Percentiles rank a stretch among this genome's conserved stretches.
Evolutionary conservation across 2,329 filamentous ascomycete genomes (phyloP).

Genomic region (Aspergillus sp.): DNA sequence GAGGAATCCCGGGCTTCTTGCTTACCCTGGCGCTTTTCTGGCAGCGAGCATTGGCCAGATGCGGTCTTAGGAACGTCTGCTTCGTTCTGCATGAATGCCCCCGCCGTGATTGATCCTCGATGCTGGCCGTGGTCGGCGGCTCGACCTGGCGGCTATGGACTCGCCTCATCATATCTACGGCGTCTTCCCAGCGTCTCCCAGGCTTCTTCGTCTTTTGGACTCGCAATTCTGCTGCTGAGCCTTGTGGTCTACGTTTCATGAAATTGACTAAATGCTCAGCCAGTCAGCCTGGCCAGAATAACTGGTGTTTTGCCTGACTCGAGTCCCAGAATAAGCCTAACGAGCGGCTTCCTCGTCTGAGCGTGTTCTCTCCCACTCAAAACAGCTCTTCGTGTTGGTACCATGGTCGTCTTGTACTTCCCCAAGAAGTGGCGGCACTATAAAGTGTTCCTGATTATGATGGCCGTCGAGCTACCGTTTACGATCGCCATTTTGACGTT

Average conservation of each 20-base stretch:
- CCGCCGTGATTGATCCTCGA: too few relatives aligned
- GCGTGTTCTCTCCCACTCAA: too few relatives aligned
- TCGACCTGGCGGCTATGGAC: slow-evolving; percentile 7
- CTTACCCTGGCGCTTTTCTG: slow-evolving; percentile 25
- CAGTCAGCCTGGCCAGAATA: slow-evolving; percentile 27
- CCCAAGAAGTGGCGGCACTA: slow-evolving; percentile 47
- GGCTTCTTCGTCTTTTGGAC: slow-evolving; percentile 10
- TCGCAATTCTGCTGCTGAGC: slow-evolving; percentile 6
- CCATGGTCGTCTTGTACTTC: slow-evolving; percentile 33
- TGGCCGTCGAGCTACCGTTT: slow-evolving; percentile 48
- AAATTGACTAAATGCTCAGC: slow-evolving; percentile 23
- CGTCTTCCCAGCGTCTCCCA: slow-evolving; percentile 15
- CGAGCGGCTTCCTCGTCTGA: too few relatives aligned
- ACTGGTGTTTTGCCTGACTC: neutral
- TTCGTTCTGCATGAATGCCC: slow-evolving; percentile 19
- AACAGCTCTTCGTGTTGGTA: too few relatives aligned
- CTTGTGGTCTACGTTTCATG: slow-evolving; percentile 10
- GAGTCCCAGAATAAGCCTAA: slow-evolving; percentile 1
- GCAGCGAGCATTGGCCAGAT: slow-evolving; percentile 26
- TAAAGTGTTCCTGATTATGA: slow-evolving; percentile 42
- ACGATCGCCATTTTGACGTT: slow-evolving; percentile 50
- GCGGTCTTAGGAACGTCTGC: slow-evolving; percentile 19
- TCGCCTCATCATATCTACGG: slow-evolving; percentile 21
- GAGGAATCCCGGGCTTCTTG: slow-evolving; percentile 10
- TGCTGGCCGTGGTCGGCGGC: slow-evolving; percentile 12